Conservation (phyloP, 352 stramenopile genomes). For the Globisporangium canariense region DNA sequence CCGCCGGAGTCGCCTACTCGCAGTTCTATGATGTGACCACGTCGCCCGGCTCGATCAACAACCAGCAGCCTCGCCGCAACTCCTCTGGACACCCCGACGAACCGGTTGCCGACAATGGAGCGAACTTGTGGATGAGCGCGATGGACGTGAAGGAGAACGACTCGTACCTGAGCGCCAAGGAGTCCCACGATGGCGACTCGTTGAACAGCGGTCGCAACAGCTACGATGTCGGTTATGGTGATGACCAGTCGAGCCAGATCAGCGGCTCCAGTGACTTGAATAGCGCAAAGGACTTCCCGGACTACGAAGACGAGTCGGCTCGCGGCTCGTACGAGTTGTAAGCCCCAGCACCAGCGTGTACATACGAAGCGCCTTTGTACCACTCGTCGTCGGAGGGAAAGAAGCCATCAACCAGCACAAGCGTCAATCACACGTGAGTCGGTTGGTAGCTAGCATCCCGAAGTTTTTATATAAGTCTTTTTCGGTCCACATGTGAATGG, state of each 20-base stretch:
- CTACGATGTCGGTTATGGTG: conserved; percentile 43
- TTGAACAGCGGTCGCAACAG: conserved; percentile 58
- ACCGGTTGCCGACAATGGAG: conserved; percentile 23
- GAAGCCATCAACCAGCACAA: neutral
- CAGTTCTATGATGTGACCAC: conserved; percentile 79
- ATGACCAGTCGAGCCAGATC: conserved; percentile 70
- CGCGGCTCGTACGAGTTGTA: conserved; percentile 82
- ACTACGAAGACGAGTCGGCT: conserved; percentile 67
- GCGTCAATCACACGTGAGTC: neutral
- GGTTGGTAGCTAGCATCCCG: neutral
- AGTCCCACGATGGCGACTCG: conserved; percentile 35
- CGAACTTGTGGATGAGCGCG: conserved; percentile 77
- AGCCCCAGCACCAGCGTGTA: conserved; percentile 11
- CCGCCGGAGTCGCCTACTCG: conserved; percentile 60
- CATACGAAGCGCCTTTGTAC: neutral
- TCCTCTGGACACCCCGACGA: conserved; percentile 16
- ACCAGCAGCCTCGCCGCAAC: conserved; percentile 22
- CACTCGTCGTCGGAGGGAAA: conserved; percentile 2
- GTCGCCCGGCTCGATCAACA: conserved; percentile 37
- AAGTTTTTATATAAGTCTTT: conserved; percentile 18
- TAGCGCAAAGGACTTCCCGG: conserved; percentile 62
- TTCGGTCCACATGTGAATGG: conserved; percentile 8
- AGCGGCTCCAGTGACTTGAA: conserved; percentile 65
- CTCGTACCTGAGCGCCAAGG: conserved; percentile 56
- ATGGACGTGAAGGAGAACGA: conserved; percentile 83